Base-by-base conservation (phyloP, 2,329 filamentous ascomycete genomes). In the Endothia cerciana region DNA sequence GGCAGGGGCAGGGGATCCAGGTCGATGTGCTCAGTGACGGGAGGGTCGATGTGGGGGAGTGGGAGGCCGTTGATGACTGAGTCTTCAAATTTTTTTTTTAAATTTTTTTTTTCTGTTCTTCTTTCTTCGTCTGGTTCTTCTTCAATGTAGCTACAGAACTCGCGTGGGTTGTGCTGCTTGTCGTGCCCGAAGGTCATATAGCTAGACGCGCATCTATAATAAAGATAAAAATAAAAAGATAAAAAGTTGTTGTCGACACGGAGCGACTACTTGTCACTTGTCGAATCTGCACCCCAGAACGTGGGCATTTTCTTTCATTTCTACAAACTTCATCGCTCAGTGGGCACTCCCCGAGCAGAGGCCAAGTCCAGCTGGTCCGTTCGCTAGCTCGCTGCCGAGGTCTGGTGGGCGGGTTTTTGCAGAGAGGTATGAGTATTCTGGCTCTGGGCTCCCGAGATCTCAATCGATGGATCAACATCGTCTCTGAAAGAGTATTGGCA, bases 1-100 rank as follows among this genome's bases (percentile, higher is more conserved):
- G 74, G 30, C 71, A 71, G 3, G 69, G 73, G 2, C 75, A 79
- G 57, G 69, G 77, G 69, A 83, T 87, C 7, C 71, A 75, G 51
- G 74, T 81, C 1, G 83, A 77, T 65, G 68, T 81, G 40, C 68
- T 79, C 36, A 76, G 75, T 60, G 74, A 76, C 51, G 66, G 66
- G 13, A 58, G 45, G 45, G 65, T 82, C 56, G 78, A 75, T 19
- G 76, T 82, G 40, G 74, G 76, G 2, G 73, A 79, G 58, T 82
- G 82, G 17, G 78, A 77, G 64, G 62, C n/a, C 19, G 64, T 68
- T 19, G 64, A 69, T 30, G 65, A 63, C 38, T 65, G 41, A 63
- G n/a, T 4, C 6, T n/a, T n/a, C n/a, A n/a, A n/a, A n/a, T n/a
- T n/a, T n/a, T n/a, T n/a, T n/a, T n/a, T n/a, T n/a, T n/a, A n/a